These are phyloP conservation scores for Handroanthus guayacan DNA, from an alignment of 257 asterid genomes.

Conservation along the genomic window DNA sequence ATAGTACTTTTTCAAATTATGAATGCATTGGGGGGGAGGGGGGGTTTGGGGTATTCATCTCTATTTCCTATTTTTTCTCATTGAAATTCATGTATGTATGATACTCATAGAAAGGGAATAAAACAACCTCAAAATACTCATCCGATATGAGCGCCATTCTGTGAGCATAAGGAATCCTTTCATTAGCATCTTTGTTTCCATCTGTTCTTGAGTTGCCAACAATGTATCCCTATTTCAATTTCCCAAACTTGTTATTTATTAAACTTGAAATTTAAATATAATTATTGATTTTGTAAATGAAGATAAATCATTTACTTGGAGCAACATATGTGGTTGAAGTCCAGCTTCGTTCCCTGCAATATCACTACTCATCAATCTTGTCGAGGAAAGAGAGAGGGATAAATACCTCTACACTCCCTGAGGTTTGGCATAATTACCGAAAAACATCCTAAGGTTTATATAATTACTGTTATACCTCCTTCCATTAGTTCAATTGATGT, in stretches of 20 bases:
- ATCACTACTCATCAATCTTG: background rate
- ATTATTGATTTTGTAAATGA: too few species aligned
- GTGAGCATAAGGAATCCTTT: slow-evolving; percentile 51
- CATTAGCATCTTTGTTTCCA: slow-evolving; percentile 26
- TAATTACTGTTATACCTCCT: too few species aligned
- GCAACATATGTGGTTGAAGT: slow-evolving; percentile 42
- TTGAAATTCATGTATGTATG: background rate
- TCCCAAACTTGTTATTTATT: background rate
- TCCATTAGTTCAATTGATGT: too few species aligned
- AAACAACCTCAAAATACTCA: slow-evolving; percentile 46
- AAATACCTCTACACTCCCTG: too few species aligned
- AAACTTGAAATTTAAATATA: too few species aligned
- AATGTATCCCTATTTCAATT: slow-evolving; percentile 48
- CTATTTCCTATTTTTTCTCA: background rate
- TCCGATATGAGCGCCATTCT: slow-evolving; percentile 60
- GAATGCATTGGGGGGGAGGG: too few species aligned
- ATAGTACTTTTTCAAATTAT: too few species aligned
- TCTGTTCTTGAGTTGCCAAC: slow-evolving; percentile 46
- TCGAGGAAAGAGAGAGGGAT: too few species aligned
- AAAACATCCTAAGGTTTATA: too few species aligned
- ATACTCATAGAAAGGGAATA: background rate
- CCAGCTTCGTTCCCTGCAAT: slow-evolving; percentile 57
- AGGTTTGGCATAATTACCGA: too few species aligned
- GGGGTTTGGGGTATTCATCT: background rate
- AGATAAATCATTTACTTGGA: slow-evolving; percentile 40